Base-by-base conservation (phyloP, 305 asterid species). In the Rubia balearica region DNA sequence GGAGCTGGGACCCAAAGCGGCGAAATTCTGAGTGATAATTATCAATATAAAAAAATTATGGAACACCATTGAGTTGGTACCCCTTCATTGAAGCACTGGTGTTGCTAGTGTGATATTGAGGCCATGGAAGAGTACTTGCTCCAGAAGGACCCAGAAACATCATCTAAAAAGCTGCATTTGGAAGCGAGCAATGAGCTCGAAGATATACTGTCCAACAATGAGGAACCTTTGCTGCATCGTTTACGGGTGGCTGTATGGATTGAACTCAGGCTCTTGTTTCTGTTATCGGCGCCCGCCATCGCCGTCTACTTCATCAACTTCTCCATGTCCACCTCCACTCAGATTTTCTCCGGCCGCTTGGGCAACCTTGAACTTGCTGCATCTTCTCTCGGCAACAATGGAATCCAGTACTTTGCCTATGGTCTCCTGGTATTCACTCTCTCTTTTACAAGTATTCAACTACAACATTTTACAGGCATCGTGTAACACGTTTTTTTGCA, bases 311-410 rank as follows among this genome's bases (percentile, higher is more conserved):
- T 49, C 19, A 49, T 49, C 56, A 49, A 49, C 56, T 49, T 49
- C 56, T 49, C 56, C 56, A 49, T 49, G 56, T 49, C 56, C 8
- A 49, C 56, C 56, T 49, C 56, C 56, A 49, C 56, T 49, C 56
- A 49, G 56, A 49, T 49, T 4, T 49, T 49, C 21, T 49, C 56
- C 56, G 56, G 56, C 56, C 56, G 56, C 56, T 19, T 49, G 0
- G 56, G 56, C 56, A 49, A 49, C 56, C 56, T 49, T 4, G 21
- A 49, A 16, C 56, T 49, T 16, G 56, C 56, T 16, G 56, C 56
- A 14, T 49, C 56, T 8, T 49, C 56, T 49, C 56, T 49, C 56
- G 56, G 56, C 56, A 16, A 49, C 56, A 49, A 49, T 16, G 56
- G 56, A 16, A 49, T 49, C 17, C 56, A 49, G 56, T 49, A 49